Evolutionary conservation across 2,329 filamentous ascomycete genomes (phyloP).

Genomic region (Rosellinia necatrix): DNA sequence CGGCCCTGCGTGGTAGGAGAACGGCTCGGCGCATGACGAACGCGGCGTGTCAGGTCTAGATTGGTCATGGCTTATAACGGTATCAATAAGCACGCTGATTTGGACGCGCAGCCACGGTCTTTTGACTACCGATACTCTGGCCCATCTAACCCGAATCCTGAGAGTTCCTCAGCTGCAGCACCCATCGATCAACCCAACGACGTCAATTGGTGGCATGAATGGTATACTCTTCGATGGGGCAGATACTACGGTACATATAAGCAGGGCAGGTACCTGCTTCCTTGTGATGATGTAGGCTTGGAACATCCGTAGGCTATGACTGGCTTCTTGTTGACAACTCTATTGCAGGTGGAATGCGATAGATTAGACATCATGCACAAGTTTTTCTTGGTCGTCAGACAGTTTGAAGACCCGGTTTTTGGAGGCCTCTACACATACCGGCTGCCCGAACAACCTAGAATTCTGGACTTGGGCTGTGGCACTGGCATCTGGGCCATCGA

Average conservation of each 20-base stretch:
- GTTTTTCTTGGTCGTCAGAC: conserved; percentile 69
- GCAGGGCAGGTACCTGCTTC: conserved; percentile 73
- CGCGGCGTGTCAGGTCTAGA: conserved; percentile 2
- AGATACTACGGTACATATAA: conserved; percentile 70
- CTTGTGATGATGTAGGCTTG: conserved; percentile 71
- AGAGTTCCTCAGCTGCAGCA: conserved; percentile 21
- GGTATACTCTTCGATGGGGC: conserved; percentile 55
- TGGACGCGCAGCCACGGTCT: not conserved
- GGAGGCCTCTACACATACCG: conserved; percentile 43
- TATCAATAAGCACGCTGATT: conserved; percentile 19
- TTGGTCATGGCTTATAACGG: conserved; percentile 25
- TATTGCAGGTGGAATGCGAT: conserved; percentile 68
- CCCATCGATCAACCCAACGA: conserved; percentile 13
- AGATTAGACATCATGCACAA: conserved; percentile 84
- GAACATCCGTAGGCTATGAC: not conserved
- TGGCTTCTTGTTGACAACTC: conserved; percentile 16
- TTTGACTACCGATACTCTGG: not conserved
- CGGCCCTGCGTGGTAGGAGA: conserved; percentile 2
- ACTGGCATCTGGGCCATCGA: conserved; percentile 92
- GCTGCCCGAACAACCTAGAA: conserved; percentile 45
- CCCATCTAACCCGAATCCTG: not conserved
- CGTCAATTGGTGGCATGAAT: conserved; percentile 22
- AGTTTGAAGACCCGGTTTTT: conserved; percentile 39
- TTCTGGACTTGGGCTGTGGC: conserved; percentile 77
- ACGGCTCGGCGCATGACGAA: conserved; percentile 9